Evolutionary conservation across 2,329 filamentous ascomycete species (phyloP), one percentile per base, ranked within the genome.

Genomic region (Colletotrichum somersetense): DNA sequence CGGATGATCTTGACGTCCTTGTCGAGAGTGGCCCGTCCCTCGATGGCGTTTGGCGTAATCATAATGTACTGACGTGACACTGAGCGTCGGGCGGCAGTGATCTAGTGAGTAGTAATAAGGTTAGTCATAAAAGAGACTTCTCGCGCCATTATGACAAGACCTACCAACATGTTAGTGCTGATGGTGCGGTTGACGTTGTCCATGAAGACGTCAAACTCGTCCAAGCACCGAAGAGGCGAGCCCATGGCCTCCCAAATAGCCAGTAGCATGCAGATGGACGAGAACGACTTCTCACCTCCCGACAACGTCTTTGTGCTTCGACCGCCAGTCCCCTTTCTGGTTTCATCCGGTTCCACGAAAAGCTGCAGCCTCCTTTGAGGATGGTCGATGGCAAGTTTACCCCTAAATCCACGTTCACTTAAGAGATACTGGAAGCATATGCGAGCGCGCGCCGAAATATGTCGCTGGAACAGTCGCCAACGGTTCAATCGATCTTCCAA

Each of bases 141-240:
- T 14, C 42, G 16, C 26, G 33, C 1, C 16, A 52, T 57, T 1
- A 14, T 10, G n/a, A 55, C n/a, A 26, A 30, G 33, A 87, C 91
- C 85, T 84, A 94, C 92, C 81, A 99, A 93, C 92, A 99, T 94
- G 74, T 93, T 93, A 77, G 97, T 97, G 79, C 94, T 97, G 76
- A 97, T 93, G 67, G 93, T 94, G 73, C 96, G 91, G 81, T 99
- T 99, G 71, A 98, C 94, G 76, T 92, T 94, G 82, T 99, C 96
- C 96, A 99, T 99, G 86, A 98, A 99, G 42, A 99, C 96, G 80
- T 99, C 96, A 79, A 98, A 99, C 82, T 99, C 96, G 82, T 99
- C 96, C 66, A 99, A 86, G 78, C 96, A 99, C 66, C 96, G 91
- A 73, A 99, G 92, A 0, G 95, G 96, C 23, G 95, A 97, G 14